These are phyloP conservation scores for Pestalotiopsis fici DNA, from an alignment of 2,329 filamentous ascomycete genomes.

Conservation along the genomic window DNA sequence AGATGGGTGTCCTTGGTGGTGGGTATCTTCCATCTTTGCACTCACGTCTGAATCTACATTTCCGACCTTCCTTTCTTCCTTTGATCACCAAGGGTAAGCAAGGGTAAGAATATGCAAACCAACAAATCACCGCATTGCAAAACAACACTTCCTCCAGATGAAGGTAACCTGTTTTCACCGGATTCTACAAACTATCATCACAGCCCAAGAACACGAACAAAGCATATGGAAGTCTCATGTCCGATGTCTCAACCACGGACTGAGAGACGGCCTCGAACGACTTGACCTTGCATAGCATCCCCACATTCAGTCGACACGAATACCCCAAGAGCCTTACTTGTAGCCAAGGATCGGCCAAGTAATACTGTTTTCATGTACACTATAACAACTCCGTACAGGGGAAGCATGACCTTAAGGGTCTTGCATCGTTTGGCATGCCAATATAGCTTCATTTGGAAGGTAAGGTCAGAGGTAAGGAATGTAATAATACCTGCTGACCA, in stretches of 20 bases:
- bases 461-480: constrained; percentile 59
- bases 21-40: constrained; percentile 45
- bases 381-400: not conserved
- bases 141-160: not conserved
- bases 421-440: not conserved
- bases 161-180: constrained; percentile 3
- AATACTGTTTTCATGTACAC: constrained; percentile 4
- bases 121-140: not conserved
- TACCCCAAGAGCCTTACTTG: not conserved
- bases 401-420: not conserved
- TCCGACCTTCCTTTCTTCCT: constrained; percentile 32
- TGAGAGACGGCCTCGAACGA: not conserved
- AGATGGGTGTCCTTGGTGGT: constrained; percentile 35
- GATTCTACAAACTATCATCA: not conserved
- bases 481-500: constrained; percentile 36
- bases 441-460: constrained; percentile 29
- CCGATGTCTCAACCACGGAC: not conserved
- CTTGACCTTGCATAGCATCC: not conserved
- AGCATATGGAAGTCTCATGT: not conserved
- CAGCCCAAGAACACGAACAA: not conserved
- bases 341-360: constrained; percentile 6
- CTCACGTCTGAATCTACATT: constrained; percentile 28
- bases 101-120: constrained; percentile 29
- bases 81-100: constrained; percentile 36
- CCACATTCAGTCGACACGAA: not conserved